Percentiles rank a stretch among this genome's conserved stretches.
phyloP scores from a whole-genome alignment of 2,329 filamentous ascomycete species.

The Colletotrichum gloeosporioides region DNA sequence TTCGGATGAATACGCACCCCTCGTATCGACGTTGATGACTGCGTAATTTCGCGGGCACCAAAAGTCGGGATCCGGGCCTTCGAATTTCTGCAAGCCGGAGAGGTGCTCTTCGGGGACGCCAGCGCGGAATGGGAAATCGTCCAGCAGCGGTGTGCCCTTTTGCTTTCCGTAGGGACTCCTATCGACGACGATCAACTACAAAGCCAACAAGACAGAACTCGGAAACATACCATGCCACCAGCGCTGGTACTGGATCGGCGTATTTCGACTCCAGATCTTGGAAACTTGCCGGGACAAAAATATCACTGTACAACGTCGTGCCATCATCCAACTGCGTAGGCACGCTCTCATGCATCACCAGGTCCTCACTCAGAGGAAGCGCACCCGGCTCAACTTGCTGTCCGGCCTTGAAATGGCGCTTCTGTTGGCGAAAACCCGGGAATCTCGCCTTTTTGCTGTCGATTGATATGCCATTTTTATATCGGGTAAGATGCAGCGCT shows the following conservation, averaged over 20 bases:
- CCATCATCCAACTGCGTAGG: neutral
- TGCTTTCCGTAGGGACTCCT: neutral
- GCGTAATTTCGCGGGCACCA: neutral
- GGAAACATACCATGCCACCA: neutral
- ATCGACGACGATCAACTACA: rapidly evolving
- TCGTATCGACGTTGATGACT: neutral
- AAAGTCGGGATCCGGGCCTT: neutral
- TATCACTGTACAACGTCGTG: neutral
- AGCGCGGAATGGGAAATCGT: neutral
- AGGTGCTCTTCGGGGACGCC: neutral
- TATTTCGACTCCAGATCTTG: neutral
- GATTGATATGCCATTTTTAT: neutral
- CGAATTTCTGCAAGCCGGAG: neutral
- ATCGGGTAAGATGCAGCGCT: neutral
- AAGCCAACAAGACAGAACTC: rapidly evolving
- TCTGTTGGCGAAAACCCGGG: neutral
- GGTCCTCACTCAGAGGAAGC: neutral
- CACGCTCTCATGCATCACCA: neutral
- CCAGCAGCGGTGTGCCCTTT: neutral
- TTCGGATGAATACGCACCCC: neutral
- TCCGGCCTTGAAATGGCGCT: neutral
- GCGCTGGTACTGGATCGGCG: neutral
- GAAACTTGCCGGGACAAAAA: neutral
- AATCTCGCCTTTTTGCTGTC: neutral
- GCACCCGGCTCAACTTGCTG: neutral